A percentile compares a stretch with the other conserved stretches of the same genome.
Conservation (phyloP, 1,139 yeast species). For the Diutina pseudorugosa region DNA sequence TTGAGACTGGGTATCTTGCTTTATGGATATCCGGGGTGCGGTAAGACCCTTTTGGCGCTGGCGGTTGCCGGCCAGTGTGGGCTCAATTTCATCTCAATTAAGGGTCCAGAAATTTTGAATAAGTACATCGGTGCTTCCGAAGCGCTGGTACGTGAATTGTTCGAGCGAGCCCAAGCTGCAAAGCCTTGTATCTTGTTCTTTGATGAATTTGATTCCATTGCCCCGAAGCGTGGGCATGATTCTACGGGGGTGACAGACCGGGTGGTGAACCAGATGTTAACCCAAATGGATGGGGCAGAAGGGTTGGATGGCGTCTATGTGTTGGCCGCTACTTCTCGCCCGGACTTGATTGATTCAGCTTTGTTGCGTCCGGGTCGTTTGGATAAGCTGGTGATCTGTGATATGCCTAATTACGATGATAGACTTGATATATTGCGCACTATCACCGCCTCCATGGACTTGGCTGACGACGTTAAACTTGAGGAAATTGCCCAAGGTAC, state of each 20-base stretch:
- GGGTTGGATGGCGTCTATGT: slow-evolving; percentile 96
- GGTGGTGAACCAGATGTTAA: slow-evolving; percentile 91
- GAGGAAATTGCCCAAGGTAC: slow-evolving; percentile 46
- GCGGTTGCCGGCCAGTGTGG: slow-evolving; percentile 96
- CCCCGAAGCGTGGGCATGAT: slow-evolving; percentile 97
- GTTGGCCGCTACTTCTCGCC: slow-evolving; percentile 90
- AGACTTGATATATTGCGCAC: slow-evolving; percentile 62
- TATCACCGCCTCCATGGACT: slow-evolving; percentile 44
- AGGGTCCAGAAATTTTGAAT: slow-evolving; percentile 93
- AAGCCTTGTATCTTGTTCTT: slow-evolving; percentile 90
- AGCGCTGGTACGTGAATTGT: slow-evolving; percentile 84
- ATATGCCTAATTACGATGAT: slow-evolving; percentile 64
- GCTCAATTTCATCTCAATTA: slow-evolving; percentile 80
- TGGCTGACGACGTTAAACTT: slow-evolving; percentile 36
- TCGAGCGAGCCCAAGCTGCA: slow-evolving; percentile 89
- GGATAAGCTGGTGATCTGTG: slow-evolving; percentile 86
- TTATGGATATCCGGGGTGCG: slow-evolving; percentile 97
- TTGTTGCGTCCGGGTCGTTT: slow-evolving; percentile 89
- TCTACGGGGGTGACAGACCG: slow-evolving; percentile 97
- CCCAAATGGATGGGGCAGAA: slow-evolving; percentile 99
- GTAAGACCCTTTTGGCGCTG: slow-evolving; percentile 84
- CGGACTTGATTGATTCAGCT: slow-evolving; percentile 92
- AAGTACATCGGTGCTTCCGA: slow-evolving; percentile 97
- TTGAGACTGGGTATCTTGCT: slow-evolving; percentile 80
- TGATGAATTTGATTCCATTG: slow-evolving; percentile 95